Percentiles rank a stretch among this genome's conserved stretches.
These are phyloP conservation scores for Backusella circina DNA, from an alignment of 192 early-diverging fungal species.

Conservation along the genomic window DNA sequence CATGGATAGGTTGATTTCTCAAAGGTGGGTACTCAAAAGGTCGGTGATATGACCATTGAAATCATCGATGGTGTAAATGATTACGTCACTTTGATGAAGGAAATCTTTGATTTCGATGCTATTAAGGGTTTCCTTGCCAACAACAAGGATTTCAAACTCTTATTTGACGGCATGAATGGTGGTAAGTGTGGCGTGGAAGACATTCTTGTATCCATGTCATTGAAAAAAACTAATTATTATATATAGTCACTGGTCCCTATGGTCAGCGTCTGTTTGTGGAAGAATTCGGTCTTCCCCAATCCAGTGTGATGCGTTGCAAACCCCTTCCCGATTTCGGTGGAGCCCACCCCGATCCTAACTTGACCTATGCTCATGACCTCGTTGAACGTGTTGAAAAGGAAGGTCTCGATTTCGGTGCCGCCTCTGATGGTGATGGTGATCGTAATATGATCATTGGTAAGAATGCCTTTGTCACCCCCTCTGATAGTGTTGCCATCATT, in stretches of 20 bases:
- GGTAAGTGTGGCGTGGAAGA: too few species aligned
- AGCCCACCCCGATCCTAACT: conserved; percentile 96
- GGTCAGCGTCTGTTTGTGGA: conserved; percentile 78
- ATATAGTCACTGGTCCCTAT: conserved; percentile 93
- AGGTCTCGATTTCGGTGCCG: conserved; percentile 84
- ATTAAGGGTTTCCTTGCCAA: conserved; percentile 74
- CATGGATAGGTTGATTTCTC: conserved; percentile 64
- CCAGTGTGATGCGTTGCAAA: conserved; percentile 76
- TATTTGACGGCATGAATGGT: conserved; percentile 96
- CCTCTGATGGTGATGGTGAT: conserved; percentile 97
- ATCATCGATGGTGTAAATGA: conserved; percentile 86
- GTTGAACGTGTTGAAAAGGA: conserved; percentile 86
- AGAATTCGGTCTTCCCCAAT: conserved; percentile 81
- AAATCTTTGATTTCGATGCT: conserved; percentile 89
- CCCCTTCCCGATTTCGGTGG: conserved; percentile 91
- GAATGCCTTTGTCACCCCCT: conserved; percentile 93
- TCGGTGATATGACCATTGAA: conserved; percentile 72
- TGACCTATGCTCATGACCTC: conserved; percentile 94
- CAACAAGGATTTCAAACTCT: conserved; percentile 74
- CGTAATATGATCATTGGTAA: conserved; percentile 98
- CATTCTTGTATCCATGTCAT: too few species aligned
- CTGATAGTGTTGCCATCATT: conserved; percentile 96
- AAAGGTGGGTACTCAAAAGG: conserved; percentile 54
- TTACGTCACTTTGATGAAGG: conserved; percentile 83
- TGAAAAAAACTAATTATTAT: too few species aligned